These are phyloP conservation scores for Cyberlindnera petersonii DNA, from an alignment of 805 yeast genomes.

Conservation along the genomic window DNA sequence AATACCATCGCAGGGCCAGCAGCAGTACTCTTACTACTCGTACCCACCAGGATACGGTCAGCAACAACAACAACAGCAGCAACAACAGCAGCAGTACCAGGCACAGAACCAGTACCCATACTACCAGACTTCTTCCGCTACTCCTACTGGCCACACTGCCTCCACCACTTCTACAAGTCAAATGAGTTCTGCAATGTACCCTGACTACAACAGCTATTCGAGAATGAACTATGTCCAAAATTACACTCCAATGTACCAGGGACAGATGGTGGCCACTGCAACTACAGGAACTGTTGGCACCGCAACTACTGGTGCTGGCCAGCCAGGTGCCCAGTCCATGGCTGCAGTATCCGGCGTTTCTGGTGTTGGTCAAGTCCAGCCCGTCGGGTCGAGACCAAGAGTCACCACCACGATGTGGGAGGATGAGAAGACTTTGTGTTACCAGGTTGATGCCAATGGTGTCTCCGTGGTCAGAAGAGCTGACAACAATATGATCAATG, in stretches of 20 bases:
- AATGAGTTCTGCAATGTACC: conserved; percentile 14
- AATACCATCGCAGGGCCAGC: conserved; percentile 10
- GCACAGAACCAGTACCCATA: conserved; percentile 25
- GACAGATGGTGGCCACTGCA: conserved; percentile 17
- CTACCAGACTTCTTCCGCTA: conserved; percentile 17
- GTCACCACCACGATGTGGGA: conserved; percentile 91
- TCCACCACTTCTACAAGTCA: conserved; percentile 5
- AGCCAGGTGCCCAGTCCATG: conserved; percentile 12
- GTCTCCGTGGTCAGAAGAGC: conserved; percentile 80
- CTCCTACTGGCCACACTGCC: conserved; percentile 6
- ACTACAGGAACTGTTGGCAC: conserved; percentile 5
- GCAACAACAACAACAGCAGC: conserved; percentile 5
- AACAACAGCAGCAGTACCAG: conserved; percentile 9
- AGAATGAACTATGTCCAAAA: conserved; percentile 25
- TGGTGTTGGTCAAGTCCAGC: conserved; percentile 29
- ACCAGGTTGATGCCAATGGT: conserved; percentile 80
- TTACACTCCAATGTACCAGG: conserved; percentile 24
- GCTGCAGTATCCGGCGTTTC: conserved; percentile 14
- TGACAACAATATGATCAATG: conserved; percentile 81
- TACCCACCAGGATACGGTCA: conserved; percentile 16
- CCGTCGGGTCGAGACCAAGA: conserved; percentile 41
- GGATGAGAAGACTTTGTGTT: conserved; percentile 79
- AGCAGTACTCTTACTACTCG: conserved; percentile 13
- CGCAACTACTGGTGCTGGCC: conserved; percentile 1
- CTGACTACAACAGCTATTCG: conserved; percentile 25